Evolutionary conservation across 2,329 filamentous ascomycete species (phyloP).

Genomic region (Nothopassalora personata): DNA sequence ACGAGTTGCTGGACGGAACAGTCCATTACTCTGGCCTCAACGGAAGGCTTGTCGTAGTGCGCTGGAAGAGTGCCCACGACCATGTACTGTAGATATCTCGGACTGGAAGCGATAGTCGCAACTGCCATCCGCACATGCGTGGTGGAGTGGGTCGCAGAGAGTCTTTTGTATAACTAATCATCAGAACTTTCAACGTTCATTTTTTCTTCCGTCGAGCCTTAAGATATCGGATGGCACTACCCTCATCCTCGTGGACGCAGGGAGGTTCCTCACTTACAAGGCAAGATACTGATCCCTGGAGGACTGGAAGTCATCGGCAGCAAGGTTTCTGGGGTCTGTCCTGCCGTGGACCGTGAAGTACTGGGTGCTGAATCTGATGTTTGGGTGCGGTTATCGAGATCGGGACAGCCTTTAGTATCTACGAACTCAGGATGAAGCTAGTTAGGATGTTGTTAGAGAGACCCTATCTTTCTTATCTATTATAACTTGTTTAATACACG

Average conservation of each 20-base stretch:
- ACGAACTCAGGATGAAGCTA: too few relatives aligned
- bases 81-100: conserved; percentile 1
- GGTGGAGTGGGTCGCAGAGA: not conserved
- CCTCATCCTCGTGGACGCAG: not conserved
- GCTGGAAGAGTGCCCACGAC: not conserved
- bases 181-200: not conserved
- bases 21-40: not conserved
- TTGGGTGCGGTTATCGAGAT: not conserved
- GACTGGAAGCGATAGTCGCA: not conserved
- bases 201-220: too few relatives aligned
- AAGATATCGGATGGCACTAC: too few relatives aligned
- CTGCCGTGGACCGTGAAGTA: too few relatives aligned
- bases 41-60: not conserved
- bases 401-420: too few relatives aligned
- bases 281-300: too few relatives aligned
- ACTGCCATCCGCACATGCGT: not conserved
- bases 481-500: too few relatives aligned
- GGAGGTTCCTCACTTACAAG: not conserved
- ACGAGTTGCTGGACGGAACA: not conserved
- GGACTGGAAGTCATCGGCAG: not conserved
- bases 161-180: not conserved
- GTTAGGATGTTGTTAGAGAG: too few relatives aligned
- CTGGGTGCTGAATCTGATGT: too few relatives aligned
- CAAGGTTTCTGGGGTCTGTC: not conserved
- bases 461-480: too few relatives aligned